phyloP scores from a whole-genome alignment of 75 land plant species.

The Pseudotsuga menziesii region DNA sequence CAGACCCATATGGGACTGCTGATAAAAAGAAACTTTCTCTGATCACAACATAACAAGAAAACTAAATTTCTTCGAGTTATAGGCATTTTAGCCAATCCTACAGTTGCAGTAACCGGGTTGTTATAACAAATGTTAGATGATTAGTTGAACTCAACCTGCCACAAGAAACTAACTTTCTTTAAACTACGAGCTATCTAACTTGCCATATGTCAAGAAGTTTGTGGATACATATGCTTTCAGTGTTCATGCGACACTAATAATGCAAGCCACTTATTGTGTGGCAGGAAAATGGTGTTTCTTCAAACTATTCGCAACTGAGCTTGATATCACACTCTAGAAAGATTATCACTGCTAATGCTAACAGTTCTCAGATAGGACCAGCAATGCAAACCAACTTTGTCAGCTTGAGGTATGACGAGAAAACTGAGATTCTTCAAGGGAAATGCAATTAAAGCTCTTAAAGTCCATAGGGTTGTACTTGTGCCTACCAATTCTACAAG shows the following conservation, averaged over 20 bases:
- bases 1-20: background rate
- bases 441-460: too few species aligned
- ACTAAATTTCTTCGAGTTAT: background rate
- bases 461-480: background rate
- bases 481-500: background rate
- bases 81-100: background rate
- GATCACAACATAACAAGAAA: background rate
- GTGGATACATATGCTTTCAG: background rate
- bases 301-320: background rate
- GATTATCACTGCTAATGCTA: background rate
- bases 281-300: background rate
- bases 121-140: too few species aligned
- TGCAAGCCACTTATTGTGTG: background rate
- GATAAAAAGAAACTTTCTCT: background rate
- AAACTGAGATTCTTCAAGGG: background rate
- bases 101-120: too few species aligned
- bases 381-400: background rate
- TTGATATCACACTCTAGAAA: background rate
- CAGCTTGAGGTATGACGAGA: background rate
- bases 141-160: background rate
- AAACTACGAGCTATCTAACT: background rate
- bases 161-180: background rate
- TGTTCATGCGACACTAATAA: background rate
- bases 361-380: background rate
- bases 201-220: background rate